Percentiles rank a stretch among this genome's conserved stretches.
phyloP scores from a whole-genome alignment of 1,284 basidiomycete species.

The Ganoderma lucidum region DNA sequence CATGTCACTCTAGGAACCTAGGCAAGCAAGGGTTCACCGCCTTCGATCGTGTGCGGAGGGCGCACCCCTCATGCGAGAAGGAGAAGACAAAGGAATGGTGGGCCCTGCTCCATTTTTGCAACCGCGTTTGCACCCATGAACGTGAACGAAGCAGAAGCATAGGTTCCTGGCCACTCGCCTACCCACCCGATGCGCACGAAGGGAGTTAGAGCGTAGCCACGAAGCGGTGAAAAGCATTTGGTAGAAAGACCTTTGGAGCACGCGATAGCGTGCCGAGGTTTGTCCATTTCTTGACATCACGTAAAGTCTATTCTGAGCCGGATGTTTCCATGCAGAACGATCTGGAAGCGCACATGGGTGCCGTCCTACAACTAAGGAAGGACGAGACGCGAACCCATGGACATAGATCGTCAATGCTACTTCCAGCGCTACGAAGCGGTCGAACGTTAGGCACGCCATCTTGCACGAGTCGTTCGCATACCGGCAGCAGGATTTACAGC shows the following conservation, averaged over 20 bases:
- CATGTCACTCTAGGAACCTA: neutral
- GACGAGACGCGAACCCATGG: slow-evolving; percentile 5
- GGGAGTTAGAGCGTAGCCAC: neutral
- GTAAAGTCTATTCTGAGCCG: slow-evolving; percentile 3
- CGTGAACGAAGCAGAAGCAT: neutral
- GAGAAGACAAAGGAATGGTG: slow-evolving; percentile 1
- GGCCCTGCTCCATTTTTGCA: neutral
- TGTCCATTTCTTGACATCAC: slow-evolving; percentile 13
- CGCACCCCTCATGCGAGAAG: neutral
- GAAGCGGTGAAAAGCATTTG: slow-evolving; percentile 7
- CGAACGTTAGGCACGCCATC: neutral
- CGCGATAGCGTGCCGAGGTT: slow-evolving; percentile 18
- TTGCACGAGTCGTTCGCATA: neutral
- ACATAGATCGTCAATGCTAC: slow-evolving; percentile 14
- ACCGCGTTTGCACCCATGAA: neutral
- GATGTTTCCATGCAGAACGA: slow-evolving; percentile 2
- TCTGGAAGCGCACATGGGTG: slow-evolving; percentile 1
- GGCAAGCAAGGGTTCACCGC: neutral
- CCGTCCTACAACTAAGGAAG: neutral
- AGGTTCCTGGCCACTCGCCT: slow-evolving; percentile 2
- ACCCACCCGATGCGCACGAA: neutral
- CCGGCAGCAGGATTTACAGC: neutral
- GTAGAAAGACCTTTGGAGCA: slow-evolving; percentile 17
- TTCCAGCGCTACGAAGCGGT: slow-evolving; percentile 3
- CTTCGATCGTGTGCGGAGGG: neutral